Base-by-base conservation (phyloP, 139 green algal species). In the Chara braunii region DNA sequence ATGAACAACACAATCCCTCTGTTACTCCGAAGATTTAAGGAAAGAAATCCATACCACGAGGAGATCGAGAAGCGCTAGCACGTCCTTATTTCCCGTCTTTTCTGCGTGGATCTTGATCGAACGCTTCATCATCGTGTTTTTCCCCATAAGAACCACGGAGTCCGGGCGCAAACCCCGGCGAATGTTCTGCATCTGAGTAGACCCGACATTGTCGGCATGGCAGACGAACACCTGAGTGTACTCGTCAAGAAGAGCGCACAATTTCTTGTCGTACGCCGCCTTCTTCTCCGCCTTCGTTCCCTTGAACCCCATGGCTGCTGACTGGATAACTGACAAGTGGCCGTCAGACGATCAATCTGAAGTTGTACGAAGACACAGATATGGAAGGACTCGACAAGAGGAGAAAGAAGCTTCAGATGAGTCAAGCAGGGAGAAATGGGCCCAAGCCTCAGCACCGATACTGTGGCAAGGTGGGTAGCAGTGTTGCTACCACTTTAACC, bases 41-140 rank as follows among this genome's bases (percentile, higher is more conserved):
- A n/a, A n/a, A 28, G 3, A n/a, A 9, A 4, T n/a, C 43, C 64
- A 33, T 28, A 75, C 66, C 5, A 95, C 82, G 64, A 99, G 85
- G 35, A 87, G 59, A 33, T 91, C 83, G 37, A 95, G 65, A 43
- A 99, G 76, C 40, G 66, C 56, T 24, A 75, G 66, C 89, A 89
- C 97, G 60, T 86, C 82, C 67, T 92, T 79, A 78, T 96, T 85
- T 59, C 84, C 84, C 33, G 84, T 95, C 53, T 83, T 70, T 79
- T 97, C 89, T 60, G 72, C 83, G 87, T 96, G 97, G 43, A 91
- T 74, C 60, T 88, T 79, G 73, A 99, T 94, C 83, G 68, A 94
- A 71, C 85, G 82, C 76, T 94, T 94, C 83, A 98, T 95, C 85
- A 99, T 86, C 51, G 94, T 99, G 90, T 99, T 99, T 87, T 99